A percentile compares a stretch with the other conserved stretches of the same genome.
These are phyloP conservation scores for Carex sylvatica DNA, from an alignment of 202 grass and related monocot species.

Conservation along the genomic window DNA sequence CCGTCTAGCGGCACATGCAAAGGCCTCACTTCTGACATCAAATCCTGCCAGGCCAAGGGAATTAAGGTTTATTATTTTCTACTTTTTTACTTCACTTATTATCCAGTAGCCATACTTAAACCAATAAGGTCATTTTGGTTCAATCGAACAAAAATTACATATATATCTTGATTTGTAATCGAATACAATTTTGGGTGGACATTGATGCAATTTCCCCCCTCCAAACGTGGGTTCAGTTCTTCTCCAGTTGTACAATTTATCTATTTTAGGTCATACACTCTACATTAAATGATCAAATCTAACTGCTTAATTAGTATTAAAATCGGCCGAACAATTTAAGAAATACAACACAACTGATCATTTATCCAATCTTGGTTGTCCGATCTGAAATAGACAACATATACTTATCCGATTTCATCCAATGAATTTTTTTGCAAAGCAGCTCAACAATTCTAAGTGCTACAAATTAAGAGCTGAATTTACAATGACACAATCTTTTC, in stretches of 20 bases:
- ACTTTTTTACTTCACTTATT: not conserved
- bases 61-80: slow-evolving; percentile 43
- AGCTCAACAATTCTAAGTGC: no score
- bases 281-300: not conserved
- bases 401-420: not conserved
- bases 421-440: not conserved
- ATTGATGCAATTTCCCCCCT: no score
- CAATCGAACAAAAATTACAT: not conserved
- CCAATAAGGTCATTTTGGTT: not conserved
- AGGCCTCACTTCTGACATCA: slow-evolving; percentile 41
- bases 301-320: not conserved
- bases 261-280: no score
- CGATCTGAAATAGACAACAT: not conserved
- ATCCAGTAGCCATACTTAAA: not conserved
- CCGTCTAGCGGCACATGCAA: slow-evolving; percentile 46
- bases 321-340: not conserved
- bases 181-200: no score
- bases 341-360: not conserved
- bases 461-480: not conserved
- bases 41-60: slow-evolving; percentile 49
- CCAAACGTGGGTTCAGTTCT: no score
- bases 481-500: not conserved
- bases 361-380: not conserved
- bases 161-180: not conserved
- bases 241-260: no score